phyloP scores from a whole-genome alignment of 495 filamentous ascomycete genomes.

The Achaetomiella virescens region DNA sequence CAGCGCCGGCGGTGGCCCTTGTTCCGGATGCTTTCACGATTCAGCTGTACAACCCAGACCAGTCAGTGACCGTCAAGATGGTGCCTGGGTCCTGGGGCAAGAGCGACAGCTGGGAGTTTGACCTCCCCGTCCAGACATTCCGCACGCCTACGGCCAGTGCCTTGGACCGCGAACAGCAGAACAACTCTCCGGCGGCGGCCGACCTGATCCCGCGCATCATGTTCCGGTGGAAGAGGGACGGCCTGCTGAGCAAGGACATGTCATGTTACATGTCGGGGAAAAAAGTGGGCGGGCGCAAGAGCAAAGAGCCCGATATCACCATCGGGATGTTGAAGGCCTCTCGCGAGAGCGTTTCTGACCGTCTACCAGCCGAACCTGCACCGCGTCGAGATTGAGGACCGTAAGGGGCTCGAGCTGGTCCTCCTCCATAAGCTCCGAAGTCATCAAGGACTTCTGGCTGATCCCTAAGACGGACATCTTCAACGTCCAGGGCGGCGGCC shows the following conservation, averaged over 20 bases:
- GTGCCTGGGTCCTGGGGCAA: slow-evolving; percentile 70
- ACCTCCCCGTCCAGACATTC: slow-evolving; percentile 83
- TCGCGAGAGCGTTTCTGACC: slow-evolving; percentile 52
- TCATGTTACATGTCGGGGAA: slow-evolving; percentile 76
- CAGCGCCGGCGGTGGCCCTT: slow-evolving; percentile 67
- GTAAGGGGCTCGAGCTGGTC: slow-evolving; percentile 87
- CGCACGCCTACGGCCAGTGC: slow-evolving; percentile 66
- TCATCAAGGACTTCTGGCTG: slow-evolving; percentile 84
- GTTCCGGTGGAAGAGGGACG: slow-evolving; percentile 90
- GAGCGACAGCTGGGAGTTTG: slow-evolving; percentile 80
- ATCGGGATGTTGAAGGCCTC: slow-evolving; percentile 67
- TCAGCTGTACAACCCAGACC: slow-evolving; percentile 92
- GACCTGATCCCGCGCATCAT: slow-evolving; percentile 70
- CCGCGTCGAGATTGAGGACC: slow-evolving; percentile 87
- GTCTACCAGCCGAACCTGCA: slow-evolving; percentile 89
- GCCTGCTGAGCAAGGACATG: slow-evolving; percentile 72
- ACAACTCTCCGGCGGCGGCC: slow-evolving; percentile 57
- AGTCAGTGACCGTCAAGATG: slow-evolving; percentile 64
- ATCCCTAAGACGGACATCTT: slow-evolving; percentile 62
- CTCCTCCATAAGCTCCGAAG: slow-evolving; percentile 73
- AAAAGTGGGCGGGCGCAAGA: slow-evolving; percentile 63
- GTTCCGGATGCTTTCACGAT: slow-evolving; percentile 73
- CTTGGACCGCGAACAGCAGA: slow-evolving; percentile 68
- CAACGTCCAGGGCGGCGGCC: slow-evolving; percentile 54
- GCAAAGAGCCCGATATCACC: slow-evolving; percentile 89